Evolutionary conservation across 2,329 filamentous ascomycete genomes (phyloP), one percentile per base, ranked within the genome.

Genomic region (Hymenoscyphus scutula): DNA sequence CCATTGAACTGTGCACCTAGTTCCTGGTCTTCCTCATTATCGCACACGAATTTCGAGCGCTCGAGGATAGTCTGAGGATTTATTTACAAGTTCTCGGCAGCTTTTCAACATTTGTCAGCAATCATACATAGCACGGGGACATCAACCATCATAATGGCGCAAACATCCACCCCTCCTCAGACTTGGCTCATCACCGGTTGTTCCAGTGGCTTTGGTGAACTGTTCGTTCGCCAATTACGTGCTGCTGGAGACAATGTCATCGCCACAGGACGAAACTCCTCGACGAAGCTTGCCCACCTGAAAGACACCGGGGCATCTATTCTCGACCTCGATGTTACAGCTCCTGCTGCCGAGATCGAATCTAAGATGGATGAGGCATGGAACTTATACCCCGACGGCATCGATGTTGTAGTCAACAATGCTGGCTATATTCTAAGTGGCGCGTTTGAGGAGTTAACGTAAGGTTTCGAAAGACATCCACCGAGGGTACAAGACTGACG

Each of bases 251-350:
- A 66, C 48, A 57, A 58, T 48, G 64, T 60, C 10, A 62, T 66
- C 23, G 64, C 64, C 8, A 66, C 64, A 30, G 62, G 55, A 27
- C 64, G 64, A 13, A 55, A 62, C 15, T 19, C 53, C 19, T 23
- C 38, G 11, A 41, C 34, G 6, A 45, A 55, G 32, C 73, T 82
- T 29, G 37, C 73, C 82, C 30, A 70, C 75, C 77, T 84, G 5
- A 74, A 75, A n/a, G 70, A 74, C 1, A 72, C 73, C 1, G 81
- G 81, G 6, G 81, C 81, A 1, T 65, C 76, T 8, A 74, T 77
- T 0, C 64, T 80, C 5, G 71, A 76, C 0, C 77, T 84, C 15
- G 82, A 84, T 62, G 77, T 82, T 7, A 82, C 79, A 0, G 71
- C 74, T 1, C 64, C 75, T 1, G 73, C 77, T 8, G 61, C 65